Conservation (phyloP, 1,284 basidiomycete species). For the Laetiporus sulphureus region DNA sequence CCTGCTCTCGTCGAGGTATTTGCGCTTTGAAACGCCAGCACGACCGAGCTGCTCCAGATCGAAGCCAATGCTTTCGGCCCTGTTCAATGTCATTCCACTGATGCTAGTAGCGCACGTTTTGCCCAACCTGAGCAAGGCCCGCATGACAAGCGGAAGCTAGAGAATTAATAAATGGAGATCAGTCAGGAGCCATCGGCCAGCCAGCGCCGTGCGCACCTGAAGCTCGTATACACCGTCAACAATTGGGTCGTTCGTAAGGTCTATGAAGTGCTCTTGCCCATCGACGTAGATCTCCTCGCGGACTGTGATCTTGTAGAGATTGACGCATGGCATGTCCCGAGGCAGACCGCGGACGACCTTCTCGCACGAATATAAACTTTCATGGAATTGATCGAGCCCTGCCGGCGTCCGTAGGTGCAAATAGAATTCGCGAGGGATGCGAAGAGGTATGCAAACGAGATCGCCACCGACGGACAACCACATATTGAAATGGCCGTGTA, state of each 20-base stretch:
- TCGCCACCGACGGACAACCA: slow-evolving; percentile 87
- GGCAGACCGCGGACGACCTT: slow-evolving; percentile 79
- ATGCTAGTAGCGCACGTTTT: slow-evolving; percentile 75
- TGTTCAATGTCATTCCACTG: slow-evolving; percentile 68
- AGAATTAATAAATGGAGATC: slow-evolving; percentile 5
- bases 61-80: slow-evolving; percentile 81
- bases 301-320: slow-evolving; percentile 84
- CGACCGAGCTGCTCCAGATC: slow-evolving; percentile 81
- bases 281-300: slow-evolving; percentile 82
- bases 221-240: slow-evolving; percentile 95
- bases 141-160: slow-evolving; percentile 80
- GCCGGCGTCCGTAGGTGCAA: slow-evolving; percentile 78
- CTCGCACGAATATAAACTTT: slow-evolving; percentile 66
- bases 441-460: slow-evolving; percentile 74
- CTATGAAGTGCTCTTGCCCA: slow-evolving; percentile 87
- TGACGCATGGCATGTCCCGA: slow-evolving; percentile 66
- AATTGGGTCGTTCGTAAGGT: slow-evolving; percentile 89
- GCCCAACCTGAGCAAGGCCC: slow-evolving; percentile 82
- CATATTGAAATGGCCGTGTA: slow-evolving; percentile 80
- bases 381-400: slow-evolving; percentile 56
- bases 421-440: slow-evolving; percentile 90
- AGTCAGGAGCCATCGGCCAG: background rate
- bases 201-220: slow-evolving; percentile 60
- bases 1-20: slow-evolving; percentile 74
- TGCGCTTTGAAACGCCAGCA: slow-evolving; percentile 52